Conservation (phyloP, 2,329 filamentous ascomycete species). For the Alternaria metachromatica region DNA sequence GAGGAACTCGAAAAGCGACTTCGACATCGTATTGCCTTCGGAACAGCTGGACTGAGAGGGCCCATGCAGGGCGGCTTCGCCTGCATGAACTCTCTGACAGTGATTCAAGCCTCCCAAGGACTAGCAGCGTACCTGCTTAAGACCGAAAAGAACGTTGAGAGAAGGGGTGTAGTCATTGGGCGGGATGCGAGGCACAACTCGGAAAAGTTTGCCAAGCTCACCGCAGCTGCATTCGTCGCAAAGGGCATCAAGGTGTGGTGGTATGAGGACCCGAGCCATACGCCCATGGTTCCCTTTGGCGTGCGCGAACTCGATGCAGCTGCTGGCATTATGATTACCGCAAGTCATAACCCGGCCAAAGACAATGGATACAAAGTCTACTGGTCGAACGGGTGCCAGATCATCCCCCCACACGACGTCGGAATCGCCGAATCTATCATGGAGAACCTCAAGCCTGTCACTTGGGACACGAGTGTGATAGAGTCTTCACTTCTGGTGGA, state of each 20-base stretch:
- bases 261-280: slow-evolving; percentile 63
- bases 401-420: slow-evolving; percentile 67
- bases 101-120: slow-evolving; percentile 70
- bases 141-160: slow-evolving; percentile 51
- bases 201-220: slow-evolving; percentile 64
- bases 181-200: slow-evolving; percentile 70
- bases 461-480: slow-evolving; percentile 55
- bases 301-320: slow-evolving; percentile 61
- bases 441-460: slow-evolving; percentile 60
- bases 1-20: slow-evolving; percentile 61
- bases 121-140: slow-evolving; percentile 65
- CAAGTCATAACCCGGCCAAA: slow-evolving; percentile 68
- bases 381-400: slow-evolving; percentile 69
- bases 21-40: slow-evolving; percentile 64
- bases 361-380: slow-evolving; percentile 75
- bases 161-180: slow-evolving; percentile 64
- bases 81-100: slow-evolving; percentile 65
- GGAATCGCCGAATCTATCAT: slow-evolving; percentile 65
- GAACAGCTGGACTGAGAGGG: slow-evolving; percentile 68
- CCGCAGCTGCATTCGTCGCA: slow-evolving; percentile 65
- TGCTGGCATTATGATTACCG: slow-evolving; percentile 71
- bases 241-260: slow-evolving; percentile 66
- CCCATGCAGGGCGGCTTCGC: slow-evolving; percentile 71
- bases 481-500: slow-evolving; percentile 52
- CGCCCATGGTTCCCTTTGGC: slow-evolving; percentile 68